phyloP scores from a whole-genome alignment of 2,329 filamentous ascomycete species.

The Penicillium sp. region DNA sequence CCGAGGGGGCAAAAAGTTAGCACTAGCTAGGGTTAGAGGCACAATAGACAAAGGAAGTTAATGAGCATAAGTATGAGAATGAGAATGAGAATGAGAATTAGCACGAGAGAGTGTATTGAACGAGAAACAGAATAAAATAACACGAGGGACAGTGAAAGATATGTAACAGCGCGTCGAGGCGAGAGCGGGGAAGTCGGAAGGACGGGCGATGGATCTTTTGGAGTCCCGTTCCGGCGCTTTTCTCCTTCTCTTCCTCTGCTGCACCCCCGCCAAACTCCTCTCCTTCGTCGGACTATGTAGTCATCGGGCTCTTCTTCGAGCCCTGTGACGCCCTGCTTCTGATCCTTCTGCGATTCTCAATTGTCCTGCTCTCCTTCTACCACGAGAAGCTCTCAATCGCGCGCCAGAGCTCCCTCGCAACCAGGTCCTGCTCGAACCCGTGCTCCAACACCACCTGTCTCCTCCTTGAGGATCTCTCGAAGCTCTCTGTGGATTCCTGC shows the following conservation, averaged over 20 bases:
- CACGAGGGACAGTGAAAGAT: slow-evolving; percentile 4
- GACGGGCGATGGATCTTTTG: slow-evolving; percentile 36
- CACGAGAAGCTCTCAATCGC: slow-evolving; percentile 28
- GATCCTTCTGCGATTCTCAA: slow-evolving; percentile 32
- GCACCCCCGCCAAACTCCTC: slow-evolving; percentile 36
- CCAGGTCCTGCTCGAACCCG: slow-evolving; percentile 21
- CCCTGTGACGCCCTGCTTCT: slow-evolving; percentile 34
- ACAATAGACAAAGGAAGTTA: background rate
- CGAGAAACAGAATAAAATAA: too few species aligned
- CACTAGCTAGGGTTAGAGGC: background rate
- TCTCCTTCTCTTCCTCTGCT: slow-evolving; percentile 23
- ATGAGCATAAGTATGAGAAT: background rate
- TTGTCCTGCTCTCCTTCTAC: slow-evolving; percentile 29
- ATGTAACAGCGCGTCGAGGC: slow-evolving; percentile 25
- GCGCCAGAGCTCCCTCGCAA: slow-evolving; percentile 30
- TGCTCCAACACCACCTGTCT: slow-evolving; percentile 14
- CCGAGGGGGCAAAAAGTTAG: slow-evolving; percentile 6
- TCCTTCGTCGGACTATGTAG: slow-evolving; percentile 47
- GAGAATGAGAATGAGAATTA: too few species aligned
- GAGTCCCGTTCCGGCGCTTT: slow-evolving; percentile 38
- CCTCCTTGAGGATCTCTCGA: slow-evolving; percentile 7
- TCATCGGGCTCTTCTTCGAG: slow-evolving; percentile 37
- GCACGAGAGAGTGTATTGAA: too few species aligned
- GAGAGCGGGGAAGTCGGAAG: slow-evolving; percentile 39
- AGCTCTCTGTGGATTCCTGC: slow-evolving; percentile 8